Conservation (phyloP, 371 early-diverging fungal genomes). For the Apophysomyces sp. region DNA sequence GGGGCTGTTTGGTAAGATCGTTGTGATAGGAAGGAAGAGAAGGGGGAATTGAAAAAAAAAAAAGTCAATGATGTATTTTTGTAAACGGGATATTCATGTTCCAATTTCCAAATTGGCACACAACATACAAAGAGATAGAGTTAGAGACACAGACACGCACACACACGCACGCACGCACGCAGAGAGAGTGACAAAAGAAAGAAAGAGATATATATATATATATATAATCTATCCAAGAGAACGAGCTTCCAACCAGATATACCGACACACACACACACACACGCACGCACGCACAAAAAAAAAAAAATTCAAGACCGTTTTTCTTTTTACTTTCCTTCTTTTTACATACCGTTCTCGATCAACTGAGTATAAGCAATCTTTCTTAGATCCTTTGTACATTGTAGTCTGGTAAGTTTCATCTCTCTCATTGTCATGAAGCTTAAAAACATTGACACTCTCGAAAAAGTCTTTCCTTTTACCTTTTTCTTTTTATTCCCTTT, state of each 20-base stretch:
- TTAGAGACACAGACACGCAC: too few relatives aligned
- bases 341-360: not conserved
- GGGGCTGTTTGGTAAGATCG: not conserved
- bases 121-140: too few relatives aligned
- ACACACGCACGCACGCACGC: not conserved
- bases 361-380: not conserved
- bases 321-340: not conserved
- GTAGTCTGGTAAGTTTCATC: not conserved
- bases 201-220: not conserved
- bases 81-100: not conserved
- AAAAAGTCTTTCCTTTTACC: not conserved
- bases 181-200: not conserved
- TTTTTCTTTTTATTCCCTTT: not conserved
- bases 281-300: not conserved
- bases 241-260: not conserved
- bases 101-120: not conserved
- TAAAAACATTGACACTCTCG: not conserved
- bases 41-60: not conserved
- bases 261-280: too few relatives aligned
- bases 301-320: not conserved
- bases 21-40: not conserved
- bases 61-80: not conserved
- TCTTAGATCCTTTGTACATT: not conserved
- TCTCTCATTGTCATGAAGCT: not conserved
- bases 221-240: not conserved